Evolutionary conservation across 208 protist species (phyloP).

Genomic region (Chromosphaera perkinsii): DNA sequence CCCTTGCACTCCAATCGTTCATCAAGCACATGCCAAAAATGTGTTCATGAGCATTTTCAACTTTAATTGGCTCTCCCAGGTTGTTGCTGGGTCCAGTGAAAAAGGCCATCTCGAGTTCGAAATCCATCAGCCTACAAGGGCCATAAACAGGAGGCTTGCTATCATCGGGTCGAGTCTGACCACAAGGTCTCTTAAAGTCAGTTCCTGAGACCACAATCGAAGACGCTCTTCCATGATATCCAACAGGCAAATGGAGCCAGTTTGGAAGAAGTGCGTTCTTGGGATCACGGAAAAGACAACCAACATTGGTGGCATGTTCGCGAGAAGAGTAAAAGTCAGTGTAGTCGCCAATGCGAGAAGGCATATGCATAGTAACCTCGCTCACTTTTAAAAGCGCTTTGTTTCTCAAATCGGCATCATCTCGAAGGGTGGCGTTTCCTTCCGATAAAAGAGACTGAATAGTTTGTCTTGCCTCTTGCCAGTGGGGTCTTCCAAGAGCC

Average conservation of each 20-base stretch:
- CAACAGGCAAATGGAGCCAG: slow-evolving; percentile 77
- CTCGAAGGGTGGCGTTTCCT: slow-evolving; percentile 38
- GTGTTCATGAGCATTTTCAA: slow-evolving; percentile 62
- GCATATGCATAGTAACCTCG: slow-evolving; percentile 62
- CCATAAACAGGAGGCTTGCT: slow-evolving; percentile 41
- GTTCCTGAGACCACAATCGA: slow-evolving; percentile 69
- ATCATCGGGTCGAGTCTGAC: slow-evolving; percentile 57
- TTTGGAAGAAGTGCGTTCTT: slow-evolving; percentile 70
- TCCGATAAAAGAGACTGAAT: slow-evolving; percentile 51
- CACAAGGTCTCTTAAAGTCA: slow-evolving; percentile 59
- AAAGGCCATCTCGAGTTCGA: slow-evolving; percentile 74
- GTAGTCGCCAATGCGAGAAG: slow-evolving; percentile 76
- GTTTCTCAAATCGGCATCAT: slow-evolving; percentile 46
- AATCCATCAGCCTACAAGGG: slow-evolving; percentile 60
- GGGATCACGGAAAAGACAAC: slow-evolving; percentile 74
- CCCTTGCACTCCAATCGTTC: slow-evolving; percentile 79
- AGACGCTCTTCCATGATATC: slow-evolving; percentile 78
- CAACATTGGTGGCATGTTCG: slow-evolving; percentile 80
- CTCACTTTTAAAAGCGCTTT: slow-evolving; percentile 37
- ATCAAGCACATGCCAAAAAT: slow-evolving; percentile 76
- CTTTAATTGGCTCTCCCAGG: slow-evolving; percentile 63
- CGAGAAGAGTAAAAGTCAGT: slow-evolving; percentile 81
- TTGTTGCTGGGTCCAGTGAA: slow-evolving; percentile 61
- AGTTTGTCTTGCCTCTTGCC: slow-evolving; percentile 46
- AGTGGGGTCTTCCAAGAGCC: slow-evolving; percentile 46